Conservation (phyloP, 2,329 filamentous ascomycete genomes). For the Aspergillus sclerotialis region DNA sequence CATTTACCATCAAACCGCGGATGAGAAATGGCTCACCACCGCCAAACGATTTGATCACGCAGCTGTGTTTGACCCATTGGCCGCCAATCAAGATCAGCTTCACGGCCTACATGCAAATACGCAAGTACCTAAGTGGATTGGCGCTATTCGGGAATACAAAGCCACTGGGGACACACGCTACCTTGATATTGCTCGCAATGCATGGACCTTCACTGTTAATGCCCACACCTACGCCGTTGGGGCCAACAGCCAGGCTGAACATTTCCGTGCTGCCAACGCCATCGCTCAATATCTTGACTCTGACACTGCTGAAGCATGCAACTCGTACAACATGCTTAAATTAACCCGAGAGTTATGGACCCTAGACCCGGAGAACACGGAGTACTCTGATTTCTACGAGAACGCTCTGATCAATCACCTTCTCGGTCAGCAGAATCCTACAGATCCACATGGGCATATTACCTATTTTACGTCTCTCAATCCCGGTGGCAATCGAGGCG, state of each 20-base stretch:
- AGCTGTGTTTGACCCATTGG: constrained; percentile 41
- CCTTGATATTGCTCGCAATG: constrained; percentile 44
- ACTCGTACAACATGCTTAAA: constrained; percentile 54
- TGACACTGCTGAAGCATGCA: constrained; percentile 48
- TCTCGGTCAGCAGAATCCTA: constrained; percentile 43
- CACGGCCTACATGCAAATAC: constrained; percentile 49
- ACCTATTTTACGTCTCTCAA: constrained; percentile 49
- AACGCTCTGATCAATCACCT: constrained; percentile 45
- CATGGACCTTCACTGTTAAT: constrained; percentile 42
- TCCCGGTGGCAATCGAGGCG: constrained; percentile 41
- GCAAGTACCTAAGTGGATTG: constrained; percentile 50
- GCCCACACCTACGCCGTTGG: constrained; percentile 49
- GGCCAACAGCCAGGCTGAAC: constrained; percentile 48
- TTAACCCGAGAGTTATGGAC: constrained; percentile 47
- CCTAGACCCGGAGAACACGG: constrained; percentile 32
- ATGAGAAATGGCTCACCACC: constrained; percentile 40
- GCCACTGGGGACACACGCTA: constrained; percentile 41
- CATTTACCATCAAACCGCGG: constrained; percentile 41
- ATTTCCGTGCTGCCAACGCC: constrained; percentile 43
- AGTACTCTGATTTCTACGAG: constrained; percentile 51
- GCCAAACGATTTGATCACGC: constrained; percentile 48
- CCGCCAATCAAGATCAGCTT: constrained; percentile 39
- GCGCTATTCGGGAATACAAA: constrained; percentile 43
- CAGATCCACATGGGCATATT: constrained; percentile 41
- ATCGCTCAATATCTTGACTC: constrained; percentile 39